Evolutionary conservation across 2,329 filamentous ascomycete species (phyloP).

Genomic region (Ascochyta rabiei): DNA sequence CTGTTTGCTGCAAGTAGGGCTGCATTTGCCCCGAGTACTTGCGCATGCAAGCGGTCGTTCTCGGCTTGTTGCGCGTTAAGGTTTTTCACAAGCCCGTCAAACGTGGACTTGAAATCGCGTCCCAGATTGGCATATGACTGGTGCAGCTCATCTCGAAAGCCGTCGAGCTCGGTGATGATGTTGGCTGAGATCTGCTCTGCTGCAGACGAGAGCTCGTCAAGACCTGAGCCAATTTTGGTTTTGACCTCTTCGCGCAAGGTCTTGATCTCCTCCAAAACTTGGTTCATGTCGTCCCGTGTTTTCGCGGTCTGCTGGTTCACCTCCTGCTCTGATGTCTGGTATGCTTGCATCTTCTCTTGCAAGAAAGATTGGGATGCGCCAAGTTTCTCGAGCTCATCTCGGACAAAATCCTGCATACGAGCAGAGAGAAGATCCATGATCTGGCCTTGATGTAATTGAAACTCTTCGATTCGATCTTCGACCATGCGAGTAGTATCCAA

Average conservation of each 20-base stretch:
- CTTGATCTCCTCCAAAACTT: slow-evolving; percentile 90
- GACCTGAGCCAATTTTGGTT: slow-evolving; percentile 79
- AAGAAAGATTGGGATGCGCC: slow-evolving; percentile 73
- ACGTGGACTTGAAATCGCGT: slow-evolving; percentile 82
- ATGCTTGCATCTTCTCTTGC: slow-evolving; percentile 69
- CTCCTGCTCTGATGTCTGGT: slow-evolving; percentile 70
- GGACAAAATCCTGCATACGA: slow-evolving; percentile 78
- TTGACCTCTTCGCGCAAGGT: slow-evolving; percentile 89
- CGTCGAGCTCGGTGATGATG: slow-evolving; percentile 81
- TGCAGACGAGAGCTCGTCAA: slow-evolving; percentile 80
- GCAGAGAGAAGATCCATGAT: slow-evolving; percentile 71
- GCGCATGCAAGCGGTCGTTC: slow-evolving; percentile 71
- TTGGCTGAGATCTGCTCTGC: slow-evolving; percentile 89
- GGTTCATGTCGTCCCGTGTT: slow-evolving; percentile 85
- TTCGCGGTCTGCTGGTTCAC: slow-evolving; percentile 70
- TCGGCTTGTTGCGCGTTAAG: slow-evolving; percentile 78
- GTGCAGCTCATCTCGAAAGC: slow-evolving; percentile 84
- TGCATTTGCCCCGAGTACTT: slow-evolving; percentile 73
- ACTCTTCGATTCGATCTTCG: slow-evolving; percentile 74
- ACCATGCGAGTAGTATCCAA: slow-evolving; percentile 76
- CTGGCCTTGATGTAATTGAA: slow-evolving; percentile 74
- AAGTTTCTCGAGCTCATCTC: slow-evolving; percentile 74
- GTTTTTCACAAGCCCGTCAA: slow-evolving; percentile 79
- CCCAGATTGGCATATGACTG: slow-evolving; percentile 82
- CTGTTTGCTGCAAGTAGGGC: slow-evolving; percentile 72